Percentiles rank a stretch among this genome's conserved stretches.
Evolutionary conservation across 768 basidiomycete genomes (phyloP).

Genomic region (Calocera cornea): DNA sequence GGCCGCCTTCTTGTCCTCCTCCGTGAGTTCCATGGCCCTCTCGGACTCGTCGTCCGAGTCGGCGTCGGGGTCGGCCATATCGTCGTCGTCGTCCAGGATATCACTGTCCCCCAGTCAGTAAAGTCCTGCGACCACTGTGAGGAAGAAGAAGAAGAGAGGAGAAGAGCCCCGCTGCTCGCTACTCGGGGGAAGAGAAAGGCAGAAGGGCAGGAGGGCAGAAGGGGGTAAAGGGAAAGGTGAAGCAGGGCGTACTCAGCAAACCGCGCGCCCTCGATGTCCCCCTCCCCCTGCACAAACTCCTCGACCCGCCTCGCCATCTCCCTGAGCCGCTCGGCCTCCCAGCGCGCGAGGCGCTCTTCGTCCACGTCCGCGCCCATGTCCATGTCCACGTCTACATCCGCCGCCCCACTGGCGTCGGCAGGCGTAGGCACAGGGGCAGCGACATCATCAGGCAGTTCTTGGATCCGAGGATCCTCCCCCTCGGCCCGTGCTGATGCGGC

Average conservation of each 20-base stretch:
- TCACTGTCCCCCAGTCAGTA: too few relatives aligned
- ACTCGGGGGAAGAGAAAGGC: background rate
- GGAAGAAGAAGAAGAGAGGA: background rate
- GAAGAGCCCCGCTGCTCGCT: too few relatives aligned
- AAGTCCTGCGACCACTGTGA: too few relatives aligned
- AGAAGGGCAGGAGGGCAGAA: too few relatives aligned
- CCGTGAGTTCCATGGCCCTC: slow-evolving; percentile 22
- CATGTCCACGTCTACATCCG: slow-evolving; percentile 9
- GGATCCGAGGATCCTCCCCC: background rate
- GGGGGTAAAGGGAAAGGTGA: too few relatives aligned
- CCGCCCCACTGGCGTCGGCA: too few relatives aligned
- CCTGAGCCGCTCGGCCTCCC: slow-evolving; percentile 57
- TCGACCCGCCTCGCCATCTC: slow-evolving; percentile 75
- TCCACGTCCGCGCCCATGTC: slow-evolving; percentile 20
- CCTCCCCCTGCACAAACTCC: slow-evolving; percentile 79
- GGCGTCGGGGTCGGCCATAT: slow-evolving; percentile 35
- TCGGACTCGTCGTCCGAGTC: slow-evolving; percentile 31
- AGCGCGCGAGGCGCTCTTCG: slow-evolving; percentile 42
- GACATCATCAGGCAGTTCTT: background rate
- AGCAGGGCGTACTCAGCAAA: slow-evolving; percentile 93
- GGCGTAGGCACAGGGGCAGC: too few relatives aligned
- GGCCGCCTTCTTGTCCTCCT: slow-evolving; percentile 37
- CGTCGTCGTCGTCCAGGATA: slow-evolving; percentile 36
- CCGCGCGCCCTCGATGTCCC: slow-evolving; percentile 73
- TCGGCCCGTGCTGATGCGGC: slow-evolving; percentile 53